phyloP scores from a whole-genome alignment of 495 filamentous ascomycete genomes.

The Tricharina praecox region DNA sequence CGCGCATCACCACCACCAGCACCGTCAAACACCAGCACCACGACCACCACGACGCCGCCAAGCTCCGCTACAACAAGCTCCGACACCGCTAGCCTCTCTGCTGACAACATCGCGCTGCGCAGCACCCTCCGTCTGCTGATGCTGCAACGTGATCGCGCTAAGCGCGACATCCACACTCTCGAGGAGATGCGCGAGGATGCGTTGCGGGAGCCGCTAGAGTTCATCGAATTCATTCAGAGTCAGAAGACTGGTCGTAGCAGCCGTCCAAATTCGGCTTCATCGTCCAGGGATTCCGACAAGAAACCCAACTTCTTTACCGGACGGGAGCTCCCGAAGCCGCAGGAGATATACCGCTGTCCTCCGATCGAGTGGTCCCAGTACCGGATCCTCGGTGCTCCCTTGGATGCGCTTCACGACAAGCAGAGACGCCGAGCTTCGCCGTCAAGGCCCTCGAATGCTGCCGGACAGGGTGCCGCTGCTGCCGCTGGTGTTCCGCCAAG shows the following conservation, averaged over 20 bases:
- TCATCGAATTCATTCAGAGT: constrained; percentile 21
- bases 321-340: constrained; percentile 21
- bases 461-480: neutral
- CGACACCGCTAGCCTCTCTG: constrained; percentile 11
- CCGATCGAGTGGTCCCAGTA: constrained; percentile 25
- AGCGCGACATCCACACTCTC: constrained; percentile 19
- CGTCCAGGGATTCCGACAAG: neutral
- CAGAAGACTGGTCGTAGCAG: neutral
- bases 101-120: constrained; percentile 16
- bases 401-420: constrained; percentile 22
- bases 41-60: constrained; percentile 9
- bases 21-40: constrained; percentile 4
- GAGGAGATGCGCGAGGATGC: constrained; percentile 19
- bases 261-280: neutral
- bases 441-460: neutral
- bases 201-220: constrained; percentile 19
- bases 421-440: constrained; percentile 16
- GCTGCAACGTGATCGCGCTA: constrained; percentile 24
- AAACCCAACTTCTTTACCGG: constrained; percentile 11
- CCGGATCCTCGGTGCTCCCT: constrained; percentile 17
- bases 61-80: constrained; percentile 15
- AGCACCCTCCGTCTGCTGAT: constrained; percentile 24
- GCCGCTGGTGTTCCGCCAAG: constrained; percentile 15
- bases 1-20: neutral
- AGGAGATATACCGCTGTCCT: constrained; percentile 23